Base-by-base conservation (phyloP, 306 rosid species). In the Prunus armeniaca region DNA sequence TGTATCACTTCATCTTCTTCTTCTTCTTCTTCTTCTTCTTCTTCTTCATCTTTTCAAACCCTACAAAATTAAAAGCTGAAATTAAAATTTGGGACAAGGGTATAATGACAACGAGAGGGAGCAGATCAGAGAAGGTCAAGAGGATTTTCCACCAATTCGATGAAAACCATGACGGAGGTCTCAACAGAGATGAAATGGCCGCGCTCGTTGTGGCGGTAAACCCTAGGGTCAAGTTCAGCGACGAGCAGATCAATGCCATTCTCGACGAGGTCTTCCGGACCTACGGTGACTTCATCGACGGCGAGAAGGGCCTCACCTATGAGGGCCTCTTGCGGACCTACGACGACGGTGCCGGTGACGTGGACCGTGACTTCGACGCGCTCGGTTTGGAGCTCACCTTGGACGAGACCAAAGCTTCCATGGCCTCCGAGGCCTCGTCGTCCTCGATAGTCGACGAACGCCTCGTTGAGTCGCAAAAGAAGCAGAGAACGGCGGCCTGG, bases 401-500 rank as follows among this genome's bases (percentile, higher is more conserved):
- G 55, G 89, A 83, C 9, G 97, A 87, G 28, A 79, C 54, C 15
- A 82, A 78, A 43, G 67, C 78, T 9, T 82, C 82, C 41, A 66
- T 84, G n/a, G 85, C 82, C 0, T 87, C 93, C 0, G 99, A 89
- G 82, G 97, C 96, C 1, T 96, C 99, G 0, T 87, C 97, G 17
- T 92, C 97, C 25, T 89, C 99, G 18, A 89, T 92, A 18, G 88
- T 84, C 1, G 96, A 92, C 9, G 99, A 96, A 79, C 87, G 93
- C 41, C 81, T 60, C 2, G 87, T 85, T 45, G 98, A 92, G 74
- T 76, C 98, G 9, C 99, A 92, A 87, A 96, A 95, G 93, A 90
- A 96, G 86, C 99, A 96, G 91, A 84, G 97, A 74, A 92, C 98
- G 28, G 99, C 97, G 0, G 98, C 97, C 2, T 95, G 99, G 99